Evolutionary conservation across 2,329 filamentous ascomycete genomes (phyloP).

Genomic region (Chalara sp.): DNA sequence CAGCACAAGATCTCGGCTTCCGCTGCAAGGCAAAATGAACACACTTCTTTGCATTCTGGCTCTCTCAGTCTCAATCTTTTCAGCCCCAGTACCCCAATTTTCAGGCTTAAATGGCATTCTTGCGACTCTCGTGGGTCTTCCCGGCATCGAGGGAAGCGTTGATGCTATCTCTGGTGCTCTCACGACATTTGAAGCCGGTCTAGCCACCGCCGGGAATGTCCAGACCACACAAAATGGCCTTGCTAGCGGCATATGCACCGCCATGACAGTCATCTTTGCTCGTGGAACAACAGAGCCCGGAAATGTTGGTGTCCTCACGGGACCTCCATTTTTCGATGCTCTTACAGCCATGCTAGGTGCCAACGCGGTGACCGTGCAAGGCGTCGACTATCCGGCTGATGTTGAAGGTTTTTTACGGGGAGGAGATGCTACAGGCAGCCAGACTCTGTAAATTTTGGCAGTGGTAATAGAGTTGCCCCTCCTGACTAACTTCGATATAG

Average conservation of each 20-base stretch:
- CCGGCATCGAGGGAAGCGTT: constrained; percentile 16
- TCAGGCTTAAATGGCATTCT: constrained; percentile 16
- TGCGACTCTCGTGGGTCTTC: constrained; percentile 18
- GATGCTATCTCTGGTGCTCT: constrained; percentile 11
- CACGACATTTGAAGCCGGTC: constrained; percentile 15
- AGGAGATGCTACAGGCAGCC: constrained; percentile 17
- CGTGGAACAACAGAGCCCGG: constrained; percentile 41
- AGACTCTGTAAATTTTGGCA: no score
- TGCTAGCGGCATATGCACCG: constrained; percentile 12
- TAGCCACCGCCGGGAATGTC: constrained; percentile 15
- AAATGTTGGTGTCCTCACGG: constrained; percentile 34
- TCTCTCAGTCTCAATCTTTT: no score
- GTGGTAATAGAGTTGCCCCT: no score
- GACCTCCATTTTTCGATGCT: constrained; percentile 26
- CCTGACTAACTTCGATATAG: no score
- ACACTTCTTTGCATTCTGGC: no score
- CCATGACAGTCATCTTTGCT: constrained; percentile 39
- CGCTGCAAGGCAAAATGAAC: no score
- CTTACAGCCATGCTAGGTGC: constrained; percentile 16
- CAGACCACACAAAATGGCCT: constrained; percentile 22
- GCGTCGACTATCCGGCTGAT: constrained; percentile 26
- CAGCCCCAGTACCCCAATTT: no score
- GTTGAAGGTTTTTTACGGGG: constrained; percentile 19
- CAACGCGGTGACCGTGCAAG: constrained; percentile 21
- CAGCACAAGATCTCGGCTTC: no score